A percentile compares a stretch with the other conserved stretches of the same genome.
Conservation (phyloP, 371 early-diverging fungal species). For the Haplosporangium sp. region DNA sequence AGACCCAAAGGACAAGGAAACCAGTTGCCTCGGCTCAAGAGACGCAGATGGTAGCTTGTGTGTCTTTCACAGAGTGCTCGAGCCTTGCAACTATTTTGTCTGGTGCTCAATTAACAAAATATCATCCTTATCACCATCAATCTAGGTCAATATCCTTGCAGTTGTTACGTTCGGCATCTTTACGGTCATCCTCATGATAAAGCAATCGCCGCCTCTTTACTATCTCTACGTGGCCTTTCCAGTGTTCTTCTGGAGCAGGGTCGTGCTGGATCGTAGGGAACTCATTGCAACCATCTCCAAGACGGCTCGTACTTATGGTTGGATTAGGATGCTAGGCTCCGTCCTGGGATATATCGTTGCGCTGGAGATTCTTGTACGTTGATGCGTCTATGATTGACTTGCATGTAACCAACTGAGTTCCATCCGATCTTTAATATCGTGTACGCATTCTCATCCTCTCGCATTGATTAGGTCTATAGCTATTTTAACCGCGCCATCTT, state of each 20-base stretch:
- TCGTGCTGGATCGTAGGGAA: conserved; percentile 60
- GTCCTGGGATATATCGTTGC: conserved; percentile 59
- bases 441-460: not conserved
- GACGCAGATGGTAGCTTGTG: conserved; percentile 5
- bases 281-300: conserved; percentile 52
- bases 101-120: not conserved
- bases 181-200: conserved; percentile 66
- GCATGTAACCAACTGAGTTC: not conserved
- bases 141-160: conserved; percentile 61
- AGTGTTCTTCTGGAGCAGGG: conserved; percentile 85
- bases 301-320: conserved; percentile 37
- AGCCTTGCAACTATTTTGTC: not conserved
- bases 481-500: conserved; percentile 80
- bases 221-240: conserved; percentile 90
- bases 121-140: not conserved
- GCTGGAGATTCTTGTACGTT: conserved; percentile 78
- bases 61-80: not conserved
- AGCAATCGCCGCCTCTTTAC: conserved; percentile 85
- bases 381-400: not conserved
- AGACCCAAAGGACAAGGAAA: not conserved
- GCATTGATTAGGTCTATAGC: conserved; percentile 71
- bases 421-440: not conserved
- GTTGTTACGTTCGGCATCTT: conserved; percentile 57
- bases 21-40: conserved; percentile 13
- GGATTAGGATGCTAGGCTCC: conserved; percentile 42